A percentile compares a stretch with the other conserved stretches of the same genome.
Evolutionary conservation across 768 basidiomycete species (phyloP).

Genomic region (Mycena galopus): DNA sequence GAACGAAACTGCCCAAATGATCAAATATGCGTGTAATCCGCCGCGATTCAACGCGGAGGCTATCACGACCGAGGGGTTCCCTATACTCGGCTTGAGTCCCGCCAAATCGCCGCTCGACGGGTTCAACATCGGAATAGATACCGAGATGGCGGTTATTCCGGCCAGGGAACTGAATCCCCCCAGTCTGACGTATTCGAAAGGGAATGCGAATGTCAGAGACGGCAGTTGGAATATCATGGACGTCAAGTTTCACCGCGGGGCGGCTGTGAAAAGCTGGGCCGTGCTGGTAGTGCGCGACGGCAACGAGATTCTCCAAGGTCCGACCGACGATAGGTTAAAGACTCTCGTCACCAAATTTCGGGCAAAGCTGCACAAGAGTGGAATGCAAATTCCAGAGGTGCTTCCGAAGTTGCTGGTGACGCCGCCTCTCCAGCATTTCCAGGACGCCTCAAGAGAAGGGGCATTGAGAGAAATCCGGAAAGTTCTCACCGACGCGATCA

Average conservation of each 20-base stretch:
- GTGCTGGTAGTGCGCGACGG: constrained; percentile 75
- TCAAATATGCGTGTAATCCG: constrained; percentile 73
- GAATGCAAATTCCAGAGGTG: constrained; percentile 62
- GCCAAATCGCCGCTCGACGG: constrained; percentile 54
- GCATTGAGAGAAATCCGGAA: constrained; percentile 59
- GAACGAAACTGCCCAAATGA: constrained; percentile 79
- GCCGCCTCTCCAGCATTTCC: constrained; percentile 40
- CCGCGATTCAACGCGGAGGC: constrained; percentile 70
- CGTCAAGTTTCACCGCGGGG: constrained; percentile 75
- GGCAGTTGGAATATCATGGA: constrained; percentile 85
- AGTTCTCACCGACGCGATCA: constrained; percentile 50
- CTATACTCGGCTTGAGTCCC: constrained; percentile 62
- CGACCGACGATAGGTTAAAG: constrained; percentile 56
- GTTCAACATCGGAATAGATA: constrained; percentile 71
- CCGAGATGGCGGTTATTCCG: constrained; percentile 73
- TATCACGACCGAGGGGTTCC: constrained; percentile 72
- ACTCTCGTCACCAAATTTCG: constrained; percentile 66
- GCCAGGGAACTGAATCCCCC: constrained; percentile 76
- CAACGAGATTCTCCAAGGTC: constrained; percentile 50
- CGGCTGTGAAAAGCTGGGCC: constrained; percentile 69
- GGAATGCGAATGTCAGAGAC: constrained; percentile 59
- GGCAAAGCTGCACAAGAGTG: constrained; percentile 68
- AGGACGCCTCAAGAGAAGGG: constrained; percentile 52
- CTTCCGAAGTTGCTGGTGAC: constrained; percentile 49
- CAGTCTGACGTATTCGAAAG: constrained; percentile 64